These are phyloP conservation scores for Sordariomycetes sp. DNA, from an alignment of 2,329 filamentous ascomycete genomes.

Conservation along the genomic window DNA sequence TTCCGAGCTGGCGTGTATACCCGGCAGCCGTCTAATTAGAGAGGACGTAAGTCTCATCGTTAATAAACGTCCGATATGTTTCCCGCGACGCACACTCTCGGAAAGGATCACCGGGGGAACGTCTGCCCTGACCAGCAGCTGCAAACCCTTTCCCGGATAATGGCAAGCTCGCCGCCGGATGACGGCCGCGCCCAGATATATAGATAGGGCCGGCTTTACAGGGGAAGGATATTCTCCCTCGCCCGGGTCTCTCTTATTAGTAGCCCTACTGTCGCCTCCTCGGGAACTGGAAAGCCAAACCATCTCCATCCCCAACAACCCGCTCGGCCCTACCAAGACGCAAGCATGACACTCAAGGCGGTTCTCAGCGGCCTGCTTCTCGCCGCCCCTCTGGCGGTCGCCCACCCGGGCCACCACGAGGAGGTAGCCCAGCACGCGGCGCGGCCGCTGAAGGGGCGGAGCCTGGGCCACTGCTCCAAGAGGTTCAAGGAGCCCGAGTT, in stretches of 20 bases:
- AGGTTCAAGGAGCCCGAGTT: conserved; percentile 4
- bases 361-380: conserved; percentile 3
- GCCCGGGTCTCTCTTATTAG: not conserved
- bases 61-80: too few relatives aligned
- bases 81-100: too few relatives aligned
- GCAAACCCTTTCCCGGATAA: not conserved
- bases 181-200: not conserved
- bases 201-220: not conserved
- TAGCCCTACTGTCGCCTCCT: not conserved
- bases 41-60: too few relatives aligned
- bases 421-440: conserved; percentile 1
- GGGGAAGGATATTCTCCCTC: not conserved
- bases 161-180: not conserved
- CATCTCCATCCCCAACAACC: not conserved
- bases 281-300: not conserved
- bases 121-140: too few relatives aligned
- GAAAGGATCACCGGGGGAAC: too few relatives aligned
- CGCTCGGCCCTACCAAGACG: not conserved
- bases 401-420: conserved; percentile 4
- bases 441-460: not conserved
- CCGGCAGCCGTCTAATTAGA: too few relatives aligned
- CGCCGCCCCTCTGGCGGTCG: not conserved
- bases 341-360: conserved; percentile 3
- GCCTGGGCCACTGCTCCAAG: conserved; percentile 2
- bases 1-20: too few relatives aligned